Evolutionary conservation across 2,329 filamentous ascomycete species (phyloP), one percentile per base, ranked within the genome.

Genomic region (Botrytis galanthina): DNA sequence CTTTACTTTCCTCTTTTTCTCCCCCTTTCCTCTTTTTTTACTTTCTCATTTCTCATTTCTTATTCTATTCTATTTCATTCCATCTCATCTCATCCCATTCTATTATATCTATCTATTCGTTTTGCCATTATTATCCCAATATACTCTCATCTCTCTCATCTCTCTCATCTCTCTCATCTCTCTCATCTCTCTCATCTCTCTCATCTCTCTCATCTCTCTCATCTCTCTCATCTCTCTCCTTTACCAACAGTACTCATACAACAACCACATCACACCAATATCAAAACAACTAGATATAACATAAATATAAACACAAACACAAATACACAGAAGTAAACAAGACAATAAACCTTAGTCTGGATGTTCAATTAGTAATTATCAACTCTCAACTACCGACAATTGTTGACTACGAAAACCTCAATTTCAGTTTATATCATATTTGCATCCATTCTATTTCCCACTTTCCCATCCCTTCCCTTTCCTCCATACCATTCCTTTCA

Each of bases 191-290:
- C 35, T 12, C 10, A 12, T 8, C 8, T 2, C 37, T 14, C 39
- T 42, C 12, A 3, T 14, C 12, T 42, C 37, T 42, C 2, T 5
- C 0, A 0, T 44, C 16, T 6, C 8, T 22, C 3, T 9, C 8
- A 3, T 2, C 0, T 9, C 20, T 7, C 44, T 46, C 44, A 20
- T 46, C 46, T 48, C 46, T 48, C 46, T 10, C 22, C 20, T 26
- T 22, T 22, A 1, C 9, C 20, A 37, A 5, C 37, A 1, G 9
- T 39, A 4, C 35, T 10, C 1, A 39, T 39, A 39, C 12, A 51
- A n/a, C 10, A 51, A n/a, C 2, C 1, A 51, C 10, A 51, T 12
- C 4, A 26, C 12, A 51, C 2, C 10, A 51, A 14, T 10, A 51
- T n/a, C 26, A n/a, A 51, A 12, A 51, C 46, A 26, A n/a, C 3